A percentile compares a stretch with the other conserved stretches of the same genome.
Evolutionary conservation across 176 grass and related monocot genomes (phyloP).

Genomic region (Carex pumila): DNA sequence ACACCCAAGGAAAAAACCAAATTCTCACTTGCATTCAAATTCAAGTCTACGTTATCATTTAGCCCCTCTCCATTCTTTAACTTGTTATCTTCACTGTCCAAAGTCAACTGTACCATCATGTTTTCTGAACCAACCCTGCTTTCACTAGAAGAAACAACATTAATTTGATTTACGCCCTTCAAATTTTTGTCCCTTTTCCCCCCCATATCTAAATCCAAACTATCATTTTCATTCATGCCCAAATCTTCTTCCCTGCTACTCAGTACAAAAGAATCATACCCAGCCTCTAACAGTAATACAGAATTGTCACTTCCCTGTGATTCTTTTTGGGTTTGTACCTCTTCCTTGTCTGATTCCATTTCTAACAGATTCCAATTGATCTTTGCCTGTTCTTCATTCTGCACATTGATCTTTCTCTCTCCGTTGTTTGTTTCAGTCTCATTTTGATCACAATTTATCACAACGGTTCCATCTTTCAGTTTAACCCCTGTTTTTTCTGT

Average conservation of each 20-base stretch:
- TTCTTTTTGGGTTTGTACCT: constrained; percentile 4
- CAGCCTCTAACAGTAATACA: neutral
- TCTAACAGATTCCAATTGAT: constrained; percentile 1
- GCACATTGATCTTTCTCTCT: neutral
- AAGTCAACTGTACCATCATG: neutral
- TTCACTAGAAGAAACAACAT: neutral
- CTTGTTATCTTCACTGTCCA: neutral
- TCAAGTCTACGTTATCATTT: neutral
- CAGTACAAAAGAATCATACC: neutral
- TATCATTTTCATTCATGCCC: neutral
- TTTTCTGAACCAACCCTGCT: neutral
- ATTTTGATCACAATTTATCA: neutral
- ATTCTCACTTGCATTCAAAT: neutral
- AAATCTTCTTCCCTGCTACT: constrained; percentile 13
- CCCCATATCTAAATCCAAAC: neutral
- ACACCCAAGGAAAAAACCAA: neutral
- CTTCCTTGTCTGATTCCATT: neutral
- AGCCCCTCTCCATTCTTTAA: neutral
- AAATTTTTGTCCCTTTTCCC: neutral
- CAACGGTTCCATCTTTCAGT: neutral
- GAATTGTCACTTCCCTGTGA: neutral
- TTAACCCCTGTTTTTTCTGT: neutral
- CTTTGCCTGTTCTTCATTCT: neutral
- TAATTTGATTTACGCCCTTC: neutral
- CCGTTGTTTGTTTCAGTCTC: neutral